Base-by-base conservation (phyloP, 768 basidiomycete species). In the Suillus bovinus region DNA sequence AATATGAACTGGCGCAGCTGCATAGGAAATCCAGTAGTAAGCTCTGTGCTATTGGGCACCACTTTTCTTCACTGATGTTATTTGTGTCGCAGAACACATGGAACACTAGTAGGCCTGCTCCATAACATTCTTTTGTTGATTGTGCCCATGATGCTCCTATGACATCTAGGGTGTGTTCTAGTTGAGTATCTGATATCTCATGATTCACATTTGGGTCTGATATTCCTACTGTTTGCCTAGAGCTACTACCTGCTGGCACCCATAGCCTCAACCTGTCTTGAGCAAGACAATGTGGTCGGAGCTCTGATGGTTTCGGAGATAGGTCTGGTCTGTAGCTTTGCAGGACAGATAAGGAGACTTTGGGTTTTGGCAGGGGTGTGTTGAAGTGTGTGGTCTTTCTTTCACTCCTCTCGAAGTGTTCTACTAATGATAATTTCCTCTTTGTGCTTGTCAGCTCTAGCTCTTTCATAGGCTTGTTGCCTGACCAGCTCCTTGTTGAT, bases 41-140 rank as follows among this genome's bases (percentile, higher is more conserved):
- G 1, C 55, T 29, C 0, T 61, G 52, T 3, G 38, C 47, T 0
- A 71, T 71, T 0, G 80, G 81, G 0, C 73, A 71, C 0, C 78
- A 60, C 5, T 73, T 55, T 0, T 36, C 13, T 47, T 84, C 81
- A 2, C 73, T 57, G 1, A 81, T 67, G 6, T 33, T 31, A 31
- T 27, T 62, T 82, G 77, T 6, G 33, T 60, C 78, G 57, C 81
- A 82, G 58, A 76, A 81, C 0, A 75, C 67, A 46, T 82, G 81
- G 53, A 52, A 84, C 0, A 69, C 63, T 0, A 80, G 67, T 0
- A 84, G 68, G 2, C 82, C 79, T 0, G 77, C 47, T 9, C 59
- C 49, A 61, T 84, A 82, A 0, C 73, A 67, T 20, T 71, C 70
- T 2, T 61, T 47, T 0, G 80, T 82, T 9, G 63, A 59, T 7